Evolutionary conservation across 495 filamentous ascomycete genomes (phyloP), one percentile per base, ranked within the genome.

Genomic region (Evernia prunastri): DNA sequence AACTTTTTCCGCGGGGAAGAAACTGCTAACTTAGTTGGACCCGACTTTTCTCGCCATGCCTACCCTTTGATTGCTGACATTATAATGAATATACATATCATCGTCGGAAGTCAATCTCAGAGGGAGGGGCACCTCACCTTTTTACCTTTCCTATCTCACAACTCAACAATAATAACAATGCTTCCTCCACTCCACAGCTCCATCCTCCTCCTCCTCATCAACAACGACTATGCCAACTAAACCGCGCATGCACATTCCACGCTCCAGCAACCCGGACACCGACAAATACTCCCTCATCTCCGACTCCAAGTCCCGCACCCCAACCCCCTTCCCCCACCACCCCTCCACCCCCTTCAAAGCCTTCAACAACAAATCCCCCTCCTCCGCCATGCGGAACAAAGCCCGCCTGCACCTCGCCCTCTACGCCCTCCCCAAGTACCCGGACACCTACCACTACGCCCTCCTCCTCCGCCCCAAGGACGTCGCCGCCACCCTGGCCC

Each of bases 391-490:
- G 51, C 27, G 51, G 25, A 54, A 54, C 51, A 54, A 54, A 33
- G 27, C 51, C 27, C 51, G 51, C 29, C 51, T 54, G 11, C 51
- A 54, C 29, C 51, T 54, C 3, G 51, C 51, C 51, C 51, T 54
- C 29, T 54, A 54, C 51, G 51, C 51, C 5, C 51, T 54, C 15
- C 51, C 51, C 51, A 33, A 33, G 10, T 33, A 8, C 15, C 51
- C 27, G 0, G 29, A 54, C 6, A n/a, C 51, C 3, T 54, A 54
- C 7, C 51, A 54, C 8, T 54, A 54, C 7, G 51, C 51, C 13
- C 29, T 54, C 2, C 51, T 54, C 51, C 8, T 54, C 0, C 51
- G 51, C 27, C 51, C 51, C 0, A 54, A 54, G 8, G 51, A 54
- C 29, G 10, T 54, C 15, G 51, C 51, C 51, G 51, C 51, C 51